Evolutionary conservation across 306 rosid genomes (phyloP).

Genomic region (Phaseolus lunatus): DNA sequence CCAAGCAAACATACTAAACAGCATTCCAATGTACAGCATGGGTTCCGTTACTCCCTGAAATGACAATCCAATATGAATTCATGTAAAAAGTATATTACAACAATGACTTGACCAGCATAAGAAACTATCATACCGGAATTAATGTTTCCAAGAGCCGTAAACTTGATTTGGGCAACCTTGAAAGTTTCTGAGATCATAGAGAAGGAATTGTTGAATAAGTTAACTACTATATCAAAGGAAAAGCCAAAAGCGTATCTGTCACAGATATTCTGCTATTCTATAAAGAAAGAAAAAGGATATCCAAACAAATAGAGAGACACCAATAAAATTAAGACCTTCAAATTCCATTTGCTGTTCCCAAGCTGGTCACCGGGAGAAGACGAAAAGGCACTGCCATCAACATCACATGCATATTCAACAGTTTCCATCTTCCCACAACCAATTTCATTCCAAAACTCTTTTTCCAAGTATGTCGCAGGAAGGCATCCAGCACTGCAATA

Average conservation of each 20-base stretch:
- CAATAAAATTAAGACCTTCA: constrained; percentile 74
- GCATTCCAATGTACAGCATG: constrained; percentile 97
- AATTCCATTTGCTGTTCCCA: constrained; percentile 95
- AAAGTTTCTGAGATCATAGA: constrained; percentile 70
- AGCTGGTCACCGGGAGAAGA: constrained; percentile 86
- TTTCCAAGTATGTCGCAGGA: constrained; percentile 85
- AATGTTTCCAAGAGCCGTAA: constrained; percentile 80
- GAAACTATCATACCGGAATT: constrained; percentile 73
- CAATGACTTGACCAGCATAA: constrained; percentile 22
- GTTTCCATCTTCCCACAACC: constrained; percentile 87
- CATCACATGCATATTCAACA: constrained; percentile 98
- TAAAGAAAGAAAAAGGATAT: constrained; percentile 15
- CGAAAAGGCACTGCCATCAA: constrained; percentile 98
- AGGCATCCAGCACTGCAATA: constrained; percentile 85
- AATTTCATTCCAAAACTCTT: constrained; percentile 97
- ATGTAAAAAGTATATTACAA: constrained; percentile 12
- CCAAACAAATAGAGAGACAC: constrained; percentile 10
- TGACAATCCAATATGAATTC: constrained; percentile 40
- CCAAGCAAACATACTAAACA: constrained; percentile 98
- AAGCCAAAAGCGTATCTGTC: constrained; percentile 21
- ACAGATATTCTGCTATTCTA: constrained; percentile 10
- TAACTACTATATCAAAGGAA: constrained; percentile 26
- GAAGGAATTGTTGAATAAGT: constrained; percentile 34
- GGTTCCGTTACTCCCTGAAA: constrained; percentile 98
- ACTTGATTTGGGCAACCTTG: constrained; percentile 81